Evolutionary conservation across 768 basidiomycete genomes (phyloP), one percentile per base, ranked within the genome.

Genomic region (Hortiboletus flavorubellus): DNA sequence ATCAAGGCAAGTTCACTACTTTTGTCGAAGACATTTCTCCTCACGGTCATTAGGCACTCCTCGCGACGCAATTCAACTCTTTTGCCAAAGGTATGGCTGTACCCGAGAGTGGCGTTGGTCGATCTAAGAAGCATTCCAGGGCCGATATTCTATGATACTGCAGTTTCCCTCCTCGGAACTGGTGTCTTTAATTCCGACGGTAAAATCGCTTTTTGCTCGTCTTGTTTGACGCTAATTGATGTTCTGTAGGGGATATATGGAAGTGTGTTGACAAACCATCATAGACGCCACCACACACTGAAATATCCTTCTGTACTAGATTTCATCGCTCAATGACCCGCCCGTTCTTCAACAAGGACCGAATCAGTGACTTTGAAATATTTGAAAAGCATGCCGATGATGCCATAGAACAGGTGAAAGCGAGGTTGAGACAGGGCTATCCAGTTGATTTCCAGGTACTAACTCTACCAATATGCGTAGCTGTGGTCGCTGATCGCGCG

Each of bases 171-270:
- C 5, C 69, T 85, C 4, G 84, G 84, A 14, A 75, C 75, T 6
- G 85, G 85, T 0, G 82, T 86, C 0, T 85, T 86, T 68, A 83
- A 80, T 56, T 75, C 80, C 2, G 81, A 83, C 61, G 80, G 83
- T 77, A 60, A 47, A 49, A 2, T 15, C 12, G 14, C 18, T 15
- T 11, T 16, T 16, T 30, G 33, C 35, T 48, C 37, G 46, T 9
- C 29, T 14, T 26, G 26, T 23, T 29, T 30, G 21, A 29, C 30
- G 31, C 33, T 45, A 12, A 54, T 18, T 23, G 23, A 16, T 21
- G 2, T 45, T 29, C 53, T 31, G 39, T 47, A 80, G 80, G 78
- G 16, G 81, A 82, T 3, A 75, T 76, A 68, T 85, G 84, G 84
- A 85, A 83, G 78, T 83, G 50, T 41, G 69, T n/a, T 14, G 47